These are phyloP conservation scores for Protomyces inouyei DNA, from an alignment of 1,139 yeast species.

Conservation along the genomic window DNA sequence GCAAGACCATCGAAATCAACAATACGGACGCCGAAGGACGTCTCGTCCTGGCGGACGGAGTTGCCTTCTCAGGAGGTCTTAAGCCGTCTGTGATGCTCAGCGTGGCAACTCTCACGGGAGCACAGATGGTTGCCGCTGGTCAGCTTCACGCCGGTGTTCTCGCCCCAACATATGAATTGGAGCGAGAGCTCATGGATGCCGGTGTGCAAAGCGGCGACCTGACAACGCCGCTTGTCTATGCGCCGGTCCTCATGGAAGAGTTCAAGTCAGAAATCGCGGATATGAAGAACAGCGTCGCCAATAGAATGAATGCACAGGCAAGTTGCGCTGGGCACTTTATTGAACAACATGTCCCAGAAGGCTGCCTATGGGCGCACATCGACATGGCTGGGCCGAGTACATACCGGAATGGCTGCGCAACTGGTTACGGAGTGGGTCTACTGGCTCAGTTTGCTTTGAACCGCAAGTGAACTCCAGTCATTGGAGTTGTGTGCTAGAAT, in stretches of 20 bases:
- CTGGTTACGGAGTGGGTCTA: constrained; percentile 15
- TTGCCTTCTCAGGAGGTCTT: constrained; percentile 12
- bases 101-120: constrained; percentile 28
- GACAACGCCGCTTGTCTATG: constrained; percentile 10
- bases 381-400: constrained; percentile 21
- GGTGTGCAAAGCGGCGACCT: constrained; percentile 12
- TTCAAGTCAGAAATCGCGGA: constrained; percentile 21
- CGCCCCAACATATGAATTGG: not conserved
- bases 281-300: constrained; percentile 13
- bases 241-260: constrained; percentile 11
- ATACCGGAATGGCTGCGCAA: not conserved
- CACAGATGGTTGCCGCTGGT: constrained; percentile 20
- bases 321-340: constrained; percentile 20
- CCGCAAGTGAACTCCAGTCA: not conserved
- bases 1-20: constrained; percentile 27
- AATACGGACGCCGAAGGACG: constrained; percentile 30
- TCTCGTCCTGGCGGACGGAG: constrained; percentile 28
- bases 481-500: too few relatives aligned
- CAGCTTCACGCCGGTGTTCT: constrained; percentile 7
- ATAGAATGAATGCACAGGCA: constrained; percentile 5
- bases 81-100: constrained; percentile 21
- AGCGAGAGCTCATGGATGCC: constrained; percentile 2
- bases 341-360: constrained; percentile 20
- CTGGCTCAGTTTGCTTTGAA: constrained; percentile 3
- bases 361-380: constrained; percentile 13